Evolutionary conservation across 768 basidiomycete genomes (phyloP), one percentile per base, ranked within the genome.

Genomic region (Phlebiopsis flavidoalba): DNA sequence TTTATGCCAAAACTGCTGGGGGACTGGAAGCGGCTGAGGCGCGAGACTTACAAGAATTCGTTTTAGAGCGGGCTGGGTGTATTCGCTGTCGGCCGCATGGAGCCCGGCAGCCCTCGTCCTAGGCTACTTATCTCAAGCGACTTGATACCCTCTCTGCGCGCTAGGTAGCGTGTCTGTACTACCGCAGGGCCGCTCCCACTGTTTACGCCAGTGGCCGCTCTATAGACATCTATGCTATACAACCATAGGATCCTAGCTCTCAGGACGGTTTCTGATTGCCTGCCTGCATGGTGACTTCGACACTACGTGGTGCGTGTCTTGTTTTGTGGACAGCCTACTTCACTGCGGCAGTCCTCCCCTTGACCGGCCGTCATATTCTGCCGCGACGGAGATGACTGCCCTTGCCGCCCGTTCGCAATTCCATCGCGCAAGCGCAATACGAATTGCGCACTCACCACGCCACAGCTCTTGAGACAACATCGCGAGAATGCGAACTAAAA

Each of bases 181-280:
- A n/a, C 63, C 60, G 60, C 60, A 59, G 55, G n/a, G 63, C 63
- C 63, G 60, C 63, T 59, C n/a, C n/a, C 53, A 48, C 60, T 53
- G 55, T n/a, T n/a, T n/a, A n/a, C n/a, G 26, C 26, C 26, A n/a
- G 26, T 31, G 26, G 60, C 60, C 63, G 63, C 58, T 14, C 45
- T 62, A 31, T 52, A n/a, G 60, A 24, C 53, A 55, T 45, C 56
- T 48, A 14, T 46, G 45, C 57, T n/a, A n/a, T n/a, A 26, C 45
- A 48, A 35, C n/a, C 35, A 58, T 47, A 58, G 36, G 57, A 58
- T 55, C 61, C 61, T 52, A 46, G 8, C 47, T 52, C 37, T 53
- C 48, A 48, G 57, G 50, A 19, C 58, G 26, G 26, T 35, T 57
- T 61, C 60, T 63, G 56, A 53, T 53, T 11, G 45, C 7, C 40